Evolutionary conservation across 306 rosid species (phyloP), one percentile per base, ranked within the genome.

Genomic region (Castanea crenata): DNA sequence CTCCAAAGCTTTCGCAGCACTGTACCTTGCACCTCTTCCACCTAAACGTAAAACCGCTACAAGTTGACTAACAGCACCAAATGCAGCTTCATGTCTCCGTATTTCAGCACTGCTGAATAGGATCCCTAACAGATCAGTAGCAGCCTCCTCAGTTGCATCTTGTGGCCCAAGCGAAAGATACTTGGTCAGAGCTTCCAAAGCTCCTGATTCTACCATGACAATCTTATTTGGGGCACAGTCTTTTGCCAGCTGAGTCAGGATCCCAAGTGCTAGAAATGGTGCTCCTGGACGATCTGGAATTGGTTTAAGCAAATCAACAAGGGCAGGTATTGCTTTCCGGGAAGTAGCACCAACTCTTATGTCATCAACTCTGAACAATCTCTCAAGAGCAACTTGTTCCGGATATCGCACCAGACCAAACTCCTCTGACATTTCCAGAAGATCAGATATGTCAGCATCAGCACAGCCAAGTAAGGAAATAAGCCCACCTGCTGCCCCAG

Each of bases 271-370:
- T 76, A 96, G 92, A 87, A 86, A 89, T 74, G 99, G 99, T 74
- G 99, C 99, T 76, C 97, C 96, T 61, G 99, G 99, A 80, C 99
- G 98, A 82, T 93, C 99, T 61, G 99, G 99, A 77, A 93, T 96
- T 57, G 99, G 99, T 85, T 96, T 96, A 76, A 96, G 98, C 88
- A 91, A 92, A 93, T 96, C 99, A 80, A 96, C 99, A 71, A 96
- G 93, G 74, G 92, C 87, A 71, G 99, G 99, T 76, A 96, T 90
- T 81, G 98, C 98, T 90, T 93, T 96, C 69, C 99, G 91, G 76
- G 98, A 93, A 83, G 98, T 90, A 80, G 97, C 94, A 75, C 98
- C 97, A 67, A 84, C 94, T 79, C 99, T 91, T 79, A 96, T 96
- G 86, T 93, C 99, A 83, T 93, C 99, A 81, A 96, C 98, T 87